Conservation (phyloP, 2,329 filamentous ascomycete species). For the Pseudocercospora musae region DNA sequence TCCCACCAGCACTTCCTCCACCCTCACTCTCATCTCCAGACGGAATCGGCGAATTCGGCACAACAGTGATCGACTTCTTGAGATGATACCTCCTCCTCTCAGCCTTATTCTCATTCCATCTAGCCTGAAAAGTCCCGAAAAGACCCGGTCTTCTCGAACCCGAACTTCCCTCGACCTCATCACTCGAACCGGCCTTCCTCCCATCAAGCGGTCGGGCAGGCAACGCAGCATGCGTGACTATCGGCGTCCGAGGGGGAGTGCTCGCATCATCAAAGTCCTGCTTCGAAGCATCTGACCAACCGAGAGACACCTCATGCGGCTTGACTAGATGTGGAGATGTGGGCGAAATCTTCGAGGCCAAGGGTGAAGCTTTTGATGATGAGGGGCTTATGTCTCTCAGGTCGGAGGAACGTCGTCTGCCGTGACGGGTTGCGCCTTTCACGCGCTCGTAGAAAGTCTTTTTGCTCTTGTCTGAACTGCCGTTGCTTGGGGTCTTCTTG, state of each 20-base stretch:
- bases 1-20: background rate
- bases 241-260: conserved; percentile 9
- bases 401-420: background rate
- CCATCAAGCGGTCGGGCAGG: conserved; percentile 25
- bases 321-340: conserved; percentile 19
- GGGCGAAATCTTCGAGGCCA: conserved; percentile 4
- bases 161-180: conserved; percentile 9
- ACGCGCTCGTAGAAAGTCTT: conserved; percentile 20
- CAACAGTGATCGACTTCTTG: conserved; percentile 34
- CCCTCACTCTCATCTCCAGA: background rate
- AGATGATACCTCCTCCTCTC: conserved; percentile 33
- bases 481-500: conserved; percentile 1
- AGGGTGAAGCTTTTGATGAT: conserved; percentile 1
- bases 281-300: conserved; percentile 28
- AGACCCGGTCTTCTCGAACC: conserved; percentile 11
- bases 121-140: conserved; percentile 21
- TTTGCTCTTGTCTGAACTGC: conserved; percentile 13
- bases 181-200: conserved; percentile 3
- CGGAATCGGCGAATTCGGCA: conserved; percentile 14
- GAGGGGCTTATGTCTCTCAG: conserved; percentile 5
- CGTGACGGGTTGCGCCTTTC: background rate
- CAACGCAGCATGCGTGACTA: conserved; percentile 14
- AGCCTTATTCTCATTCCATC: conserved; percentile 26
- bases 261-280: conserved; percentile 23
- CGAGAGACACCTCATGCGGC: conserved; percentile 15